These are phyloP conservation scores for Chlorella sp. DNA, from an alignment of 139 green algal species.

Conservation along the genomic window DNA sequence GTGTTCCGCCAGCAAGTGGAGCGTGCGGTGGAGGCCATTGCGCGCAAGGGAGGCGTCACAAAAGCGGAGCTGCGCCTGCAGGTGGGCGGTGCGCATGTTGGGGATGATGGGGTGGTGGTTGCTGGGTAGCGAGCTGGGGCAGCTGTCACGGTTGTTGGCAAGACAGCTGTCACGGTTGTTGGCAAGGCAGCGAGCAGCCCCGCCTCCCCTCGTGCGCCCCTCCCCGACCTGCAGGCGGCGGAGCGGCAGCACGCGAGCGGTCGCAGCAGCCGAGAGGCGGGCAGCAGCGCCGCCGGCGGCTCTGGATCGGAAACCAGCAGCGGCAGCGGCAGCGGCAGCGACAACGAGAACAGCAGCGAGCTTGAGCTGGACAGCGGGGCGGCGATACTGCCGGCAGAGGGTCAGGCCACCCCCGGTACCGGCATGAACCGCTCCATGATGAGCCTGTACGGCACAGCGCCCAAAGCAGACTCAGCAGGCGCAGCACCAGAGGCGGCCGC, in stretches of 20 bases:
- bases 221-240: neutral
- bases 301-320: neutral
- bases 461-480: neutral
- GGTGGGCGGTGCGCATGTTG: slow-evolving; percentile 12
- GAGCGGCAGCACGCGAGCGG: slow-evolving; percentile 6
- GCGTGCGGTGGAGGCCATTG: slow-evolving; percentile 37
- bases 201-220: neutral
- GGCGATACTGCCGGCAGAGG: neutral
- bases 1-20: slow-evolving; percentile 61
- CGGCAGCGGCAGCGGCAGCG: slow-evolving; percentile 8
- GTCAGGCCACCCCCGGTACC: slow-evolving; percentile 5
- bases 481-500: neutral
- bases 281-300: neutral
- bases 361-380: slow-evolving; percentile 24
- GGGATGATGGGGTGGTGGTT: too few relatives aligned
- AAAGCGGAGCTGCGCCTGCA: slow-evolving; percentile 63
- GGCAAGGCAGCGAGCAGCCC: neutral
- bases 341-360: slow-evolving; percentile 30
- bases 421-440: slow-evolving; percentile 63
- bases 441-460: slow-evolving; percentile 60
- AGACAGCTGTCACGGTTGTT: neutral
- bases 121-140: too few relatives aligned
- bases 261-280: neutral
- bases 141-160: neutral
- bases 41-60: slow-evolving; percentile 19